Base-by-base conservation (phyloP, 495 filamentous ascomycete genomes). In the Penicillium canescens region DNA sequence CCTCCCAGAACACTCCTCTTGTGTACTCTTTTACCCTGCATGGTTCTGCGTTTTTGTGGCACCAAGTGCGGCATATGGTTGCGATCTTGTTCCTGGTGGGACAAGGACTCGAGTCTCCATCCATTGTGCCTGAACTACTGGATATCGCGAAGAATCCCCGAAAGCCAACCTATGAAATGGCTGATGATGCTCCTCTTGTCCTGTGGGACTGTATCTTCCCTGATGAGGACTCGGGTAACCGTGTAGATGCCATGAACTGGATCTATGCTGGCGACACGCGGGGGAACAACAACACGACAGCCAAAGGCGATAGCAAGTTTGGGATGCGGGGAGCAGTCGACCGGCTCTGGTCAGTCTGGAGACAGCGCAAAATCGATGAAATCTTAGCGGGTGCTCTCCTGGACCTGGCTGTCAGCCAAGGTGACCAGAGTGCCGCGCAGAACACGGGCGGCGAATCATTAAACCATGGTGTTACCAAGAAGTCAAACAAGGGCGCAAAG, bases 201-300 rank as follows among this genome's bases (percentile, higher is more conserved):
- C 80, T 98, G 10, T 97, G 92, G 93, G 90, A 98, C 60, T 96
- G 92, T 66, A 77, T 91, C 10, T 98, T 96, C 70, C 92, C 94
- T 26, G 63, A 79, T n/a, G 58, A 76, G 49, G 71, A 65, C 3
- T 70, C 68, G 16, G 74, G 69, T 21, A 74, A 63, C 26, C 72
- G 78, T 11, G 61, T 78, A 26, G 88, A 95, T 63, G 75, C 80
- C n/a, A 56, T 97, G 42, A 67, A 86, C 5, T 98, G 94, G 95
- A 55, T 91, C 0, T 89, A 93, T 67, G 74, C 85, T 13, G 86
- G 88, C 44, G 82, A 87, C 40, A 65, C 64, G 35, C 66, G 78
- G 6, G 60, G 70, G 14, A 58, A 57, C n/a, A 68, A 66, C 40
- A 61, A 51, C 31, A 61, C 52, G 21, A 65, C 60, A 39, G 58